Percentiles rank a stretch among this genome's conserved stretches.
Evolutionary conservation across 768 basidiomycete species (phyloP).

Genomic region (Mycena polygramma): DNA sequence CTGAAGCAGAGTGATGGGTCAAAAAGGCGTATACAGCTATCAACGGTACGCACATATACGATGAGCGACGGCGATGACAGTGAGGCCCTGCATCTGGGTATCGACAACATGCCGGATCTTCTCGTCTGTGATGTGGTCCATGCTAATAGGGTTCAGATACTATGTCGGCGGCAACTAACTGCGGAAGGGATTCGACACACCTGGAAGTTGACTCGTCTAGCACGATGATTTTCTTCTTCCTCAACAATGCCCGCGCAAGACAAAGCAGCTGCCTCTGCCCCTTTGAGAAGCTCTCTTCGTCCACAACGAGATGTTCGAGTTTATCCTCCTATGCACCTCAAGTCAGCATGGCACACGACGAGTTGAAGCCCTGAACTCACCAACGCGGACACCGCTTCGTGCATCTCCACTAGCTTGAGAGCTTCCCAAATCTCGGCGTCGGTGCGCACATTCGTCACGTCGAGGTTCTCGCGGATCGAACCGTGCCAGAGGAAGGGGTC

Average conservation of each 20-base stretch:
- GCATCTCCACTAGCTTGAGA: constrained; percentile 32
- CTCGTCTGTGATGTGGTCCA: neutral
- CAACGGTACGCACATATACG: constrained; percentile 27
- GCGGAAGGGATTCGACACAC: neutral
- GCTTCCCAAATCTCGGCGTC: constrained; percentile 32
- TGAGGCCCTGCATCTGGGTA: constrained; percentile 29
- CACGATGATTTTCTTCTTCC: constrained; percentile 28
- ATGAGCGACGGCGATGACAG: constrained; percentile 30
- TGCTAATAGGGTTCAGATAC: constrained; percentile 4
- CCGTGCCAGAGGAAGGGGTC: constrained; percentile 37
- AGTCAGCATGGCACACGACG: neutral
- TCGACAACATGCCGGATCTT: constrained; percentile 30
- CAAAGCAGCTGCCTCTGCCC: constrained; percentile 33
- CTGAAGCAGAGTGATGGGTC: neutral
- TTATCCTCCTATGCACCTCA: constrained; percentile 22
- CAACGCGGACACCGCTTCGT: constrained; percentile 30
- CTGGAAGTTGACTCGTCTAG: constrained; percentile 34
- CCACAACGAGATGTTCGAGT: constrained; percentile 28
- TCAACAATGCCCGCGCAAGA: constrained; percentile 27
- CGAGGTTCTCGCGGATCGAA: constrained; percentile 31
- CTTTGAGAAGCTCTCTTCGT: constrained; percentile 35
- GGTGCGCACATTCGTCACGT: constrained; percentile 18
- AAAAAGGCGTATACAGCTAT: neutral
- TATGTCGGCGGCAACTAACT: neutral
- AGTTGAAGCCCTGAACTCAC: neutral